Evolutionary conservation across 2,329 filamentous ascomycete species (phyloP).

Genomic region (Orbilia ellipsospora): DNA sequence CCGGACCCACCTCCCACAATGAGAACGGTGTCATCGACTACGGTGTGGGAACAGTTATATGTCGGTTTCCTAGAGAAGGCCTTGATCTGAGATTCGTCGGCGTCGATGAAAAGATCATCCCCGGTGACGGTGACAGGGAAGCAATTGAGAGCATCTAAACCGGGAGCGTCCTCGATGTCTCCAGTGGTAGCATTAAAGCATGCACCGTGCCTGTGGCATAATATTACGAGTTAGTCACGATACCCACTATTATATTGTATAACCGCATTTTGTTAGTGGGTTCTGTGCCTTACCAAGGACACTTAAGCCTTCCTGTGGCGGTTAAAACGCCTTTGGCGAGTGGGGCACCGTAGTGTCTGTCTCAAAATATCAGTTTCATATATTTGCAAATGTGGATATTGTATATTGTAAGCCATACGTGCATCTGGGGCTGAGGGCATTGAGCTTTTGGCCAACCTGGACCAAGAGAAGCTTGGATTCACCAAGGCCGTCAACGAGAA

Average conservation of each 20-base stretch:
- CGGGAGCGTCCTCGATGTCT: conserved; percentile 94
- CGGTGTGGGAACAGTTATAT: conserved; percentile 73
- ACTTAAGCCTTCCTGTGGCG: conserved; percentile 83
- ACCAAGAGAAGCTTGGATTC: conserved; percentile 86
- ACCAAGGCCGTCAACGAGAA: conserved; percentile 88
- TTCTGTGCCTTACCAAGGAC: conserved; percentile 80
- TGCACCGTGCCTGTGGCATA: conserved; percentile 67
- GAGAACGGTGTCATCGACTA: conserved; percentile 70
- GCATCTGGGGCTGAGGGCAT: conserved; percentile 85
- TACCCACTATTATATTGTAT: background rate
- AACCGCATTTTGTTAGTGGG: too few relatives aligned
- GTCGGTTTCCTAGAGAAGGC: conserved; percentile 76
- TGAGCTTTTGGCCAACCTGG: conserved; percentile 78
- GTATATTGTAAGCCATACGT: conserved; percentile 60
- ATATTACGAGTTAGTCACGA: background rate
- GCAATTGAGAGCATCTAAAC: conserved; percentile 82
- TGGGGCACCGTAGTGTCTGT: conserved; percentile 88
- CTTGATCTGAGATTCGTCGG: conserved; percentile 82
- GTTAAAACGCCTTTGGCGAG: conserved; percentile 86
- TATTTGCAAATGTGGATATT: too few relatives aligned
- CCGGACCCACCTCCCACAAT: conserved; percentile 89
- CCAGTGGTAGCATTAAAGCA: conserved; percentile 92
- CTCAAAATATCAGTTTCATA: too few relatives aligned
- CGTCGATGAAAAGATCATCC: conserved; percentile 84
- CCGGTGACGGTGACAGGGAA: conserved; percentile 85